Evolutionary conservation across 352 stramenopile species (phyloP), one percentile per base, ranked within the genome.

Genomic region (Pythium vanterpoolii): DNA sequence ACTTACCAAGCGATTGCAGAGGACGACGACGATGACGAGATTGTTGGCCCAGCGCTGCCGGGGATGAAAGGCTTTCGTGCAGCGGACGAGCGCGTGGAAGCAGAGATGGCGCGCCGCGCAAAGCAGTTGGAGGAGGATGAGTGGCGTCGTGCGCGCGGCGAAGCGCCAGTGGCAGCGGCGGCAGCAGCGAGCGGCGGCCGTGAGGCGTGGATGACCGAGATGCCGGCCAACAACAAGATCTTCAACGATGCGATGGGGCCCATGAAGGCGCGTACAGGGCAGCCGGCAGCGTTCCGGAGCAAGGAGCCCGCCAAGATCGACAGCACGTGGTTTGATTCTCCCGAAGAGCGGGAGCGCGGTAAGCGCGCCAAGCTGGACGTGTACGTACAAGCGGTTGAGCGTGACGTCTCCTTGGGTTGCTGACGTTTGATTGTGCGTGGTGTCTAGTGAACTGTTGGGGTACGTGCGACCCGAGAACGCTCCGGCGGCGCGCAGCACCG

Each of bases 191-290:
- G 16, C 1, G 40, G 43, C 14, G 56, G 42, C 4, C 79, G 83
- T 28, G 73, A 93, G 67, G 79, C 83, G 27, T 95, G 86, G 86
- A 95, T 95, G 86, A 92, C 80, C 1, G 78, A 89, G 57, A 90
- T 93, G 80, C 82, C 83, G 13, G 73, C 89, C 45, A 85, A 75
- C 67, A 85, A 78, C 21, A 85, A 87, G 33, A 64, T 93, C 18
- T 60, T 70, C 30, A 73, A 90, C 26, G 83, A 90, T 48, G 86
- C 80, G 0, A 73, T 95, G n/a, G 85, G 80, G 9, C 38, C 49
- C 4, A 87, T 77, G 44, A 69, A 76, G 14, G 72, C 66, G 18
- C 66, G 57, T 16, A 56, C 69, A 0, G 83, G 86, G 4, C 89
- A 89, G 49, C 66, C 79, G 11, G 78, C 69, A 5, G 70, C 79